A percentile compares a stretch with the other conserved stretches of the same genome.
Evolutionary conservation across 805 yeast species (phyloP).

Genomic region (Sporopachydermia lactativora): DNA sequence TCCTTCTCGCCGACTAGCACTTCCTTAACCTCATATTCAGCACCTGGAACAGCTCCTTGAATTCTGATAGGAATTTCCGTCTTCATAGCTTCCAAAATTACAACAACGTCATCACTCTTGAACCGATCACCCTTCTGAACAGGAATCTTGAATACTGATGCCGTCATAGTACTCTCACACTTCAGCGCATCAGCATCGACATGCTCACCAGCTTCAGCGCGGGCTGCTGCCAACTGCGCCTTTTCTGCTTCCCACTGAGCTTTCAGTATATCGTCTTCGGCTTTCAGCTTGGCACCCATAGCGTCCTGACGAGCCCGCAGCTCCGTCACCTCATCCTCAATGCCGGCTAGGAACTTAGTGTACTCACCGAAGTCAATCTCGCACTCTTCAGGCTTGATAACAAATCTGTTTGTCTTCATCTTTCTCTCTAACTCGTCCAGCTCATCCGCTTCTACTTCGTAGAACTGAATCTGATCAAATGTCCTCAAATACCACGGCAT

Average conservation of each 20-base stretch:
- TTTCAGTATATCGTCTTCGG: conserved; percentile 12
- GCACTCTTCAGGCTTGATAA: conserved; percentile 16
- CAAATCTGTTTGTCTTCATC: conserved; percentile 18
- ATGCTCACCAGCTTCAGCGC: conserved; percentile 9
- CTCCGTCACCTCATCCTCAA: conserved; percentile 16
- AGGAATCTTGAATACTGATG: conserved; percentile 21
- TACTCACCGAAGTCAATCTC: conserved; percentile 22
- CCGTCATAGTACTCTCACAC: conserved; percentile 19
- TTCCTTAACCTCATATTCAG: conserved; percentile 14
- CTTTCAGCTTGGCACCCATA: conserved; percentile 9
- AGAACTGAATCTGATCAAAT: conserved; percentile 22
- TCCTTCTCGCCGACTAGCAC: conserved; percentile 20
- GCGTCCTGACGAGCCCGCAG: conserved; percentile 9
- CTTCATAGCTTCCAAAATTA: conserved; percentile 23
- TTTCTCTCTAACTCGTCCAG: conserved; percentile 17
- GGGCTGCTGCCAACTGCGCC: conserved; percentile 11
- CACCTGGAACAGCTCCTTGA: conserved; percentile 9
- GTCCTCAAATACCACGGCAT: conserved; percentile 21
- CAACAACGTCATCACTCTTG: conserved; percentile 12
- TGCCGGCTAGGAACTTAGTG: conserved; percentile 15
- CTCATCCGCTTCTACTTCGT: conserved; percentile 22
- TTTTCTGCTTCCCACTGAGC: conserved; percentile 16
- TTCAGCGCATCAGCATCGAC: conserved; percentile 14
- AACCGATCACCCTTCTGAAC: conserved; percentile 14
- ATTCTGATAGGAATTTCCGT: conserved; percentile 22